Conservation (phyloP, 345 rosid species). For the Salix dunnii region DNA sequence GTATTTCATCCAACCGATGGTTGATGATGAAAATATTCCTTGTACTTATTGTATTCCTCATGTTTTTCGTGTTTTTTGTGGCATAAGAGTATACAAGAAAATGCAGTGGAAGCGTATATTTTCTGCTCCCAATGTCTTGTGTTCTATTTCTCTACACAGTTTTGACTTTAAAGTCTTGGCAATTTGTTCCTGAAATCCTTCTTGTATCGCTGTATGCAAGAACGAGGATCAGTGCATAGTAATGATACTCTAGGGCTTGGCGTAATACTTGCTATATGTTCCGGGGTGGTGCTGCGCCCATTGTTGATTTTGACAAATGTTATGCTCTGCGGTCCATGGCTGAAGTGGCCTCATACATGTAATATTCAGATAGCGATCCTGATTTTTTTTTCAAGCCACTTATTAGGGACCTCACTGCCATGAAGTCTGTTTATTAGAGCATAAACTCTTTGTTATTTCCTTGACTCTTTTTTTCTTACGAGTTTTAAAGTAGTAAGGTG, state of each 20-base stretch:
- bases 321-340: neutral
- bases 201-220: neutral
- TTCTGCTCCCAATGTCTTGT: neutral
- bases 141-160: slow-evolving; percentile 15
- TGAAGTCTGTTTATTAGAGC: too few species aligned
- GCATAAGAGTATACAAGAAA: slow-evolving; percentile 34
- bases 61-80: slow-evolving; percentile 80
- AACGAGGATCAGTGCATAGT: neutral
- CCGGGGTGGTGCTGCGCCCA: neutral
- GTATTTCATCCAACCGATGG: slow-evolving; percentile 81
- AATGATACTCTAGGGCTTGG: neutral
- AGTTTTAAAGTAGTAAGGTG: too few species aligned
- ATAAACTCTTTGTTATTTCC: too few species aligned
- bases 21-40: slow-evolving; percentile 78
- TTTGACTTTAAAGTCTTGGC: neutral
- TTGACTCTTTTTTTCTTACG: too few species aligned
- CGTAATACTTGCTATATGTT: neutral
- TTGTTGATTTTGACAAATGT: neutral
- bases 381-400: too few species aligned
- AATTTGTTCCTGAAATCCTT: neutral
- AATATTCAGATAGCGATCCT: too few species aligned
- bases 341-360: too few species aligned
- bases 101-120: slow-evolving; percentile 1
- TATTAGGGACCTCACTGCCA: too few species aligned
- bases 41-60: slow-evolving; percentile 64